Base-by-base conservation (phyloP, 805 yeast genomes). In the Ogataea parapolymorpha region DNA sequence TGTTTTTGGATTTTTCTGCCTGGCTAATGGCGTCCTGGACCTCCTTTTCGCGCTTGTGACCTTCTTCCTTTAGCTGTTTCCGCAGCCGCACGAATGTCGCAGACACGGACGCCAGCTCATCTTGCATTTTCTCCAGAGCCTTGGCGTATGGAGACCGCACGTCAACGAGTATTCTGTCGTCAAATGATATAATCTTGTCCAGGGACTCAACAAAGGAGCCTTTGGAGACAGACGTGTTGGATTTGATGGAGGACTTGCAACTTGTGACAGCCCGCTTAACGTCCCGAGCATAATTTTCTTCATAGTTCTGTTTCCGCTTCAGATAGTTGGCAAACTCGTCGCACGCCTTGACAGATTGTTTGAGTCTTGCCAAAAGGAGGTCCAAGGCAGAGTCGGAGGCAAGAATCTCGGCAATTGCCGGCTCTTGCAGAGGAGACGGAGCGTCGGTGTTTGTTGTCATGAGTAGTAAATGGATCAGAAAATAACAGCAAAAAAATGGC, bases 1-100 rank as follows among this genome's bases (percentile, higher is more conserved):
- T 80, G 26, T 67, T 53, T 61, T 85, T 86, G 12, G 97, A 95
- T 74, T 91, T 91, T 50, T 87, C 96, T 1, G 95, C 96, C 31
- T 77, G 75, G 41, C 71, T 68, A 36, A 89, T 90, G 6, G 96
- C 80, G 42, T 93, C 98, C 10, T 71, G 56, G 26, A 89, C 90
- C 44, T 84, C 95, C 56, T 85, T 88, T 58, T 93, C 99, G 51
- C 82, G 77, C 35, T 85, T 72, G 54, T 78, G 74, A 31, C 89
- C 87, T 42, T 85, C 85, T 35, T 93, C 98, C 61, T 93, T 93
- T 39, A 80, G 67, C 25, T 72, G 52, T 60, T 90, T 93, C 51
- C 99, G 74, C 47, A 80, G 69, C 45, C 84, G 77, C 9, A 85
- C 72, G 49, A 89, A 79, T 3, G 88, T 78, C 14, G 77, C 71